Base-by-base conservation (phyloP, 257 asterid genomes). In the Anisodus tanguticus region DNA sequence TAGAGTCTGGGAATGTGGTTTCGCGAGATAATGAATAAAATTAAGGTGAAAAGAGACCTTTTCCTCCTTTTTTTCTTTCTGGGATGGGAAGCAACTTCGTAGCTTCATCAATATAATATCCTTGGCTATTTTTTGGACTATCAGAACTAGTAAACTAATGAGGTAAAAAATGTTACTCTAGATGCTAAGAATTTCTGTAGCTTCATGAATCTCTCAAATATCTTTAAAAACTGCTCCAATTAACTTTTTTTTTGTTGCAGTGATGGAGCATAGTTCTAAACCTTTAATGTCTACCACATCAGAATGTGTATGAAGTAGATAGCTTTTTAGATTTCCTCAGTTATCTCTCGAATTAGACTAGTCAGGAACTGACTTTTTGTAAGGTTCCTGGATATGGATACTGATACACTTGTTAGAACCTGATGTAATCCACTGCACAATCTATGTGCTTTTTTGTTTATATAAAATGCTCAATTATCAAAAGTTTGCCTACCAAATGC, bases 301-400 rank as follows among this genome's bases (percentile, higher is more conserved):
- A 54, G 13, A 16, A 69, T 15, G 54, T 69, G 15, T 39, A 15
- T 68, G 77, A 39, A 6, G 12, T 68, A 3, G 53, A 69, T 69
- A 69, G 53, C 77, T 69, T 69, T 31, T 69, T 8, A n/a, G 53
- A 69, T 2, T 69, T 8, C 77, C 53, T 69, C 77, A 39, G 78
- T 4, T 69, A 69, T 39, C 78, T 69, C 31, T 69, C 8, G 13
- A 69, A 16, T 39, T 69, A 68, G 76, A 3, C 13, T 39, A 39
- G 78, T 53, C 7, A 53, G 78, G 13, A 69, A 69, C 54, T 69
- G 54, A 69, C 31, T 16, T 69, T 68, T 16, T 69, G 31, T 41
- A 8, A 41, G 31, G 15, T 41, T 69, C 54, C 53, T 41, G 78
- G 54, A 69, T 69, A 39, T 69, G 53, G 53, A 69, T 41, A 41